phyloP scores from a whole-genome alignment of 495 filamentous ascomycete species.

The Cenococcum geophilum region DNA sequence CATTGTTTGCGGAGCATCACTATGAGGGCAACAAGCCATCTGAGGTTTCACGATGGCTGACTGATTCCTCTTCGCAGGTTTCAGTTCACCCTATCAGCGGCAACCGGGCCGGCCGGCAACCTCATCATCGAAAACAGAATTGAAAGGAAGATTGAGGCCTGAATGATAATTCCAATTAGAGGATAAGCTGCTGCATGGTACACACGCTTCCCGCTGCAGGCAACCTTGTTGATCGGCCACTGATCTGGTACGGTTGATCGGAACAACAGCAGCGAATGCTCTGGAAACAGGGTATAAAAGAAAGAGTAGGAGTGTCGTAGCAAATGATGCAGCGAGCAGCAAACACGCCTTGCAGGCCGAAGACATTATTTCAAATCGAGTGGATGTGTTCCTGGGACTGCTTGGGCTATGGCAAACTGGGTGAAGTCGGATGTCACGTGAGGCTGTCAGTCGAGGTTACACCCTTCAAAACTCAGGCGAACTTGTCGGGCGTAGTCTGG shows the following conservation, averaged over 20 bases:
- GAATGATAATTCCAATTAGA: constrained; percentile 4
- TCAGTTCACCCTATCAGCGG: background rate
- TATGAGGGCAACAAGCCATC: constrained; percentile 3
- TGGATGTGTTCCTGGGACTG: background rate
- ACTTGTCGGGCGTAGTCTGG: too few relatives aligned
- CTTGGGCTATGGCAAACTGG: background rate
- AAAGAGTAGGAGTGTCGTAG: background rate
- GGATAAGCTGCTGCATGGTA: background rate
- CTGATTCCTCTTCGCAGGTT: background rate
- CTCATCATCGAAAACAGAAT: background rate
- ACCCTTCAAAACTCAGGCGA: too few relatives aligned
- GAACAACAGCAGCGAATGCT: background rate
- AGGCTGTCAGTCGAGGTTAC: background rate
- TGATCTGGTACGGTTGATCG: background rate
- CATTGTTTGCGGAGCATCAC: constrained; percentile 13
- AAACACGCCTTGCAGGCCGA: background rate
- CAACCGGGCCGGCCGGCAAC: background rate
- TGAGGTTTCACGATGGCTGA: background rate
- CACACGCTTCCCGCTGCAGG: background rate
- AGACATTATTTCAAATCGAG: background rate
- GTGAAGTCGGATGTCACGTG: background rate
- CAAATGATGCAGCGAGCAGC: background rate
- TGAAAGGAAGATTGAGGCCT: background rate
- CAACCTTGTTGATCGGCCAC: background rate
- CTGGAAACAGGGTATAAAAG: background rate